Conservation (phyloP, 2,329 filamentous ascomycete genomes). For the Lachnellula hyalina region DNA sequence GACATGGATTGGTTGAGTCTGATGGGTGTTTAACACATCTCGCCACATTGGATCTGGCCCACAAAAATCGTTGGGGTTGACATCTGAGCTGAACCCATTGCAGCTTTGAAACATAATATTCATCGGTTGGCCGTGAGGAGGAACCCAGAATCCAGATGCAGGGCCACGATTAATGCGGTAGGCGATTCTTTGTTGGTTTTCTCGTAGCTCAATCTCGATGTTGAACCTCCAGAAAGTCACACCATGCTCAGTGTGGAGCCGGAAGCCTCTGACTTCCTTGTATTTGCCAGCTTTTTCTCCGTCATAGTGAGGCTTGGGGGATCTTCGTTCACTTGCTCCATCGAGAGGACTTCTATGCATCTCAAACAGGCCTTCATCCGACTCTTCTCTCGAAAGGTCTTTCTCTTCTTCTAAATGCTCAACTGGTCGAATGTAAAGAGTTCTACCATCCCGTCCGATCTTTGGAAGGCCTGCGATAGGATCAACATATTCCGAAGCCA, state of each 20-base stretch:
- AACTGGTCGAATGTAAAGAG: conserved; percentile 83
- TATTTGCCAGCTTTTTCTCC: conserved; percentile 78
- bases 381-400: conserved; percentile 75
- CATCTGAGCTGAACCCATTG: conserved; percentile 85
- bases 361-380: conserved; percentile 79
- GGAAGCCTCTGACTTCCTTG: conserved; percentile 75
- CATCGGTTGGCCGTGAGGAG: conserved; percentile 78
- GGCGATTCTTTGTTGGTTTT: conserved; percentile 76
- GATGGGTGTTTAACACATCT: conserved; percentile 88
- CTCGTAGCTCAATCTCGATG: conserved; percentile 79
- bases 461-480: conserved; percentile 85
- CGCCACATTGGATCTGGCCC: conserved; percentile 96
- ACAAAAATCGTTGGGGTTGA: conserved; percentile 73
- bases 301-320: conserved; percentile 53
- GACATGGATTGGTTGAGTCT: conserved; percentile 88
- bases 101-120: conserved; percentile 99
- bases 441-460: conserved; percentile 76
- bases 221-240: conserved; percentile 98
- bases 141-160: conserved; percentile 89
- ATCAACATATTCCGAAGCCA: conserved; percentile 80
- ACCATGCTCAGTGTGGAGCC: conserved; percentile 78
- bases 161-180: conserved; percentile 95
- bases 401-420: conserved; percentile 73
- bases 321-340: conserved; percentile 45
- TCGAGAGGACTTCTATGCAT: conserved; percentile 51